Evolutionary conservation across 176 grass and related monocot genomes (phyloP).

Genomic region (Ananas comosus): DNA sequence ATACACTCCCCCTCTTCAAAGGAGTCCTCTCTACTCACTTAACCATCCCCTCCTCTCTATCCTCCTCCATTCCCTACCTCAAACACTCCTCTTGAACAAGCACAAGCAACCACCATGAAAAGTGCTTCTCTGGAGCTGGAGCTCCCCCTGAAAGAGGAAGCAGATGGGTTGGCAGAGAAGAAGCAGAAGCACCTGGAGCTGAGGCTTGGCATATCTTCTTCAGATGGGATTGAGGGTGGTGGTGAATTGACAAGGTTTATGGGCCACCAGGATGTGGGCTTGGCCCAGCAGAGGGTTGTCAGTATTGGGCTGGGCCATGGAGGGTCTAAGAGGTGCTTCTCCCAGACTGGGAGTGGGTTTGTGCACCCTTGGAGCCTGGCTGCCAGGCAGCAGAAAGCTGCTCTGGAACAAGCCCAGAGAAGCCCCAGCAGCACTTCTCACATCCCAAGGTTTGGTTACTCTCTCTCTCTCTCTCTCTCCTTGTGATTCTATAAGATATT

Average conservation of each 20-base stretch:
- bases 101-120: constrained; percentile 35
- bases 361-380: constrained; percentile 46
- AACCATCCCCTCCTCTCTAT: background rate
- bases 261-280: background rate
- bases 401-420: constrained; percentile 35
- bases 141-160: constrained; percentile 25
- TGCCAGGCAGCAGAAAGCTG: constrained; percentile 36
- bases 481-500: background rate
- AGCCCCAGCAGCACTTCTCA: constrained; percentile 15
- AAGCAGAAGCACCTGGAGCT: constrained; percentile 41
- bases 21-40: background rate
- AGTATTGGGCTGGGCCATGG: background rate
- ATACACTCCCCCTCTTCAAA: background rate
- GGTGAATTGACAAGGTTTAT: constrained; percentile 1
- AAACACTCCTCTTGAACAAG: constrained; percentile 17
- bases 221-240: constrained; percentile 19
- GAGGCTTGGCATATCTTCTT: constrained; percentile 50
- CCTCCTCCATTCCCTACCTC: constrained; percentile 11
- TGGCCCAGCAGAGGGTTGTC: background rate
- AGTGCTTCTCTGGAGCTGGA: constrained; percentile 18
- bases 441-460: constrained; percentile 27
- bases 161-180: background rate
- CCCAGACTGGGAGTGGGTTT: constrained; percentile 15
- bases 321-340: constrained; percentile 17
- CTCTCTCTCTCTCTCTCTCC: background rate